Percentiles rank a stretch among this genome's conserved stretches.
These are phyloP conservation scores for Saccharomycopsis schoenii DNA, from an alignment of 805 yeast genomes.

Conservation along the genomic window DNA sequence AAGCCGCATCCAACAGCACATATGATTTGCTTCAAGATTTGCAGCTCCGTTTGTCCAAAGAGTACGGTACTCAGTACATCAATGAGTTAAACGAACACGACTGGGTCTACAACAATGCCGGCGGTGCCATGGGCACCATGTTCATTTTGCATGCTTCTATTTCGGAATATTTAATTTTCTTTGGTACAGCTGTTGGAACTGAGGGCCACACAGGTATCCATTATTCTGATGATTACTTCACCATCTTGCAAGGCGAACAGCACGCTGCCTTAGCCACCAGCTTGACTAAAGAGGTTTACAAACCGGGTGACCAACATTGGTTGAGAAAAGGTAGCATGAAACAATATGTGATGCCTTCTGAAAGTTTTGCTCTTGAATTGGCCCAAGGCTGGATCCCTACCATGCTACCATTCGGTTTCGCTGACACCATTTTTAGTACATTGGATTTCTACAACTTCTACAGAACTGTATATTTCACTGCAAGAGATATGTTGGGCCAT, in stretches of 20 bases:
- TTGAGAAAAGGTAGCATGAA: slow-evolving; percentile 61
- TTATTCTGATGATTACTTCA: slow-evolving; percentile 95
- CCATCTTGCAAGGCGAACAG: slow-evolving; percentile 76
- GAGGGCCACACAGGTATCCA: slow-evolving; percentile 96
- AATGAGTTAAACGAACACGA: slow-evolving; percentile 66
- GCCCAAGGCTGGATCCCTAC: slow-evolving; percentile 99
- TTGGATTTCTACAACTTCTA: slow-evolving; percentile 61
- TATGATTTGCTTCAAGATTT: slow-evolving; percentile 55
- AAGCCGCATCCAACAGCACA: slow-evolving; percentile 48
- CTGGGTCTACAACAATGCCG: slow-evolving; percentile 97
- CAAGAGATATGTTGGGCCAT: slow-evolving; percentile 63
- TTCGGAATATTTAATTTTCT: slow-evolving; percentile 84
- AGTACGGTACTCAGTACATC: slow-evolving; percentile 64
- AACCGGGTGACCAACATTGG: slow-evolving; percentile 83
- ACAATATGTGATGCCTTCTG: slow-evolving; percentile 81
- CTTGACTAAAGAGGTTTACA: slow-evolving; percentile 56
- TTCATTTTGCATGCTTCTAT: slow-evolving; percentile 89
- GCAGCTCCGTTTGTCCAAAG: slow-evolving; percentile 44
- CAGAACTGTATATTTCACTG: slow-evolving; percentile 69
- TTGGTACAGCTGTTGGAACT: slow-evolving; percentile 89
- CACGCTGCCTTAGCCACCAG: slow-evolving; percentile 60
- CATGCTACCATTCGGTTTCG: slow-evolving; percentile 93
- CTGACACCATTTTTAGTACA: slow-evolving; percentile 72
- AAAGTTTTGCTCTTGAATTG: slow-evolving; percentile 80
- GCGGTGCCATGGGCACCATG: slow-evolving; percentile 98